Percentiles rank a stretch among this genome's conserved stretches.
These are phyloP conservation scores for Gnomoniopsis smithogilvyi DNA, from an alignment of 2,329 filamentous ascomycete species.

Conservation along the genomic window DNA sequence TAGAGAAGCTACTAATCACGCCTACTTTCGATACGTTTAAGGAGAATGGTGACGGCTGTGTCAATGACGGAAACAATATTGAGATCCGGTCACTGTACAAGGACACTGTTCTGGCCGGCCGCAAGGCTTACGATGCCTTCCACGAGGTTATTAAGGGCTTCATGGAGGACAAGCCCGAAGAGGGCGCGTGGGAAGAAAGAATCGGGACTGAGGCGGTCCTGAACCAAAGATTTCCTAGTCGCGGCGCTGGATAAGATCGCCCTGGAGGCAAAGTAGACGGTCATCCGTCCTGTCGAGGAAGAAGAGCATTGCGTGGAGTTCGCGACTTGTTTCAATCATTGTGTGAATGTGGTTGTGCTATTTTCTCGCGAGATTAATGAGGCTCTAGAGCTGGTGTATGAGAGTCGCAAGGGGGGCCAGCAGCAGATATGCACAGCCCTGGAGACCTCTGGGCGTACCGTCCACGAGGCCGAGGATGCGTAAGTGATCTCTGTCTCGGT, in stretches of 20 bases:
- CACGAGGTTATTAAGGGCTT: background rate
- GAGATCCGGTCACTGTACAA: background rate
- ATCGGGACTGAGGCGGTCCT: background rate
- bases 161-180: background rate
- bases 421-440: conserved; percentile 1
- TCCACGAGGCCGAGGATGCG: background rate
- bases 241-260: background rate
- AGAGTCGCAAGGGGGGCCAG: background rate
- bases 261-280: background rate
- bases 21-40: background rate
- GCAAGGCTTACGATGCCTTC: conserved; percentile 2
- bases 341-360: background rate
- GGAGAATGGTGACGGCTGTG: background rate
- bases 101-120: background rate
- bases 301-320: background rate
- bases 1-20: background rate
- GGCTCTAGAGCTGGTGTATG: background rate
- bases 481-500: background rate
- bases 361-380: background rate
- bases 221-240: background rate
- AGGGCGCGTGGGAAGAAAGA: background rate
- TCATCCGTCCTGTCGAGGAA: background rate
- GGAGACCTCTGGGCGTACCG: background rate
- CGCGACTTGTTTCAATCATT: background rate
- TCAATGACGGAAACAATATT: background rate